Conservation (phyloP, 768 basidiomycete species). For the Inosperma sp. region DNA sequence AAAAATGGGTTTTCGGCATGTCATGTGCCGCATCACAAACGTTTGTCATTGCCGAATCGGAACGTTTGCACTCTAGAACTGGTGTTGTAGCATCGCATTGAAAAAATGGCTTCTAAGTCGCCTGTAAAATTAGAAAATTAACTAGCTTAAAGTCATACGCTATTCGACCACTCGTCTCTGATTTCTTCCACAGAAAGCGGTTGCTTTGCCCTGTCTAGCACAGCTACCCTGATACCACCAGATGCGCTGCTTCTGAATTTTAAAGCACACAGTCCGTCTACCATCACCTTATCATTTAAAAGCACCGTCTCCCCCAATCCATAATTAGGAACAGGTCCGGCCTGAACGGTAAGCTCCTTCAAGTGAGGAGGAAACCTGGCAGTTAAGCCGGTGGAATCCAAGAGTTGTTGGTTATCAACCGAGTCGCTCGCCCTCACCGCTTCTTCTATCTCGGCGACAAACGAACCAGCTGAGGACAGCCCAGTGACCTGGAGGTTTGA, state of each 20-base stretch:
- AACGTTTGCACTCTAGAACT: too few relatives aligned
- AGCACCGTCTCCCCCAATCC: slow-evolving; percentile 2
- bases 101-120: too few relatives aligned
- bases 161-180: slow-evolving; percentile 10
- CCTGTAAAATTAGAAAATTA: too few relatives aligned
- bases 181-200: slow-evolving; percentile 4
- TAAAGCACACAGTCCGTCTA: slow-evolving; percentile 22
- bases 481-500: slow-evolving; percentile 40
- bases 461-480: slow-evolving; percentile 37
- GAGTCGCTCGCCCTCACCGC: slow-evolving; percentile 14
- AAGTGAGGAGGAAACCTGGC: slow-evolving; percentile 26
- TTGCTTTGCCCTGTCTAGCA: slow-evolving; percentile 8
- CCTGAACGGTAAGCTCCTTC: slow-evolving; percentile 25
- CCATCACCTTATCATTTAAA: slow-evolving; percentile 29
- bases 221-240: slow-evolving; percentile 1
- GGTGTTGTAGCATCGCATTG: too few relatives aligned
- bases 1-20: too few relatives aligned
- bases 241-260: neutral
- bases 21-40: too few relatives aligned
- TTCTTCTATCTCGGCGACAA: slow-evolving; percentile 38
- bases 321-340: slow-evolving; percentile 19
- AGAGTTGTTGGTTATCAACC: neutral
- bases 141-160: too few relatives aligned
- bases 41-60: too few relatives aligned
- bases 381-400: slow-evolving; percentile 17